phyloP scores from a whole-genome alignment of 23 red algal species.

The Gracilaria vermiculophylla region DNA sequence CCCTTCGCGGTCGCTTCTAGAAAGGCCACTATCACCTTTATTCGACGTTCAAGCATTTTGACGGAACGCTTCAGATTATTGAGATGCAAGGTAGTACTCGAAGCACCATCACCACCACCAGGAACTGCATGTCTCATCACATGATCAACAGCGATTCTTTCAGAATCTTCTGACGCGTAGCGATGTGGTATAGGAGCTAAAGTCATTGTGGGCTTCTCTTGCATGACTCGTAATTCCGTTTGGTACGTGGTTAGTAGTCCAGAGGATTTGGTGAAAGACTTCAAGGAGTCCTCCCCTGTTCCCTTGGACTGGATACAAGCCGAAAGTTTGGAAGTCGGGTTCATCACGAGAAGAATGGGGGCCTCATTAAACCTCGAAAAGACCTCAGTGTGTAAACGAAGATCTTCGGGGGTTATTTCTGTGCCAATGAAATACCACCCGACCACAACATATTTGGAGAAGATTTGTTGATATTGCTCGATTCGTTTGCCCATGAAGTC shows the following conservation, averaged over 20 bases:
- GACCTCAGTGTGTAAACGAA: conserved; percentile 43
- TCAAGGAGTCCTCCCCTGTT: neutral
- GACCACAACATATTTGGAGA: conserved; percentile 67
- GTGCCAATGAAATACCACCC: conserved; percentile 85
- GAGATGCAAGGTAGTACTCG: conserved; percentile 56
- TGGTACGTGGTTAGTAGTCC: conserved; percentile 45
- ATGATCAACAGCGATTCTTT: conserved; percentile 79
- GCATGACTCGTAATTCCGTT: conserved; percentile 38
- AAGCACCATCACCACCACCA: conserved; percentile 49
- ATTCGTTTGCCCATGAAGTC: conserved; percentile 66
- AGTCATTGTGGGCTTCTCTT: conserved; percentile 29
- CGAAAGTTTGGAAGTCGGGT: neutral
- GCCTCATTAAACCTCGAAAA: conserved; percentile 48
- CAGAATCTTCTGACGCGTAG: conserved; percentile 70
- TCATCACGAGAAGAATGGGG: conserved; percentile 49
- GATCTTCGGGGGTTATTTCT: conserved; percentile 39
- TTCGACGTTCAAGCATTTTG: conserved; percentile 56
- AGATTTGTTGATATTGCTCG: conserved; percentile 82
- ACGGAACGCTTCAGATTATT: conserved; percentile 48
- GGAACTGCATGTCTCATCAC: conserved; percentile 63
- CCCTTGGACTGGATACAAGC: neutral
- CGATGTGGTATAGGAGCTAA: conserved; percentile 57
- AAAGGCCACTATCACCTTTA: conserved; percentile 45
- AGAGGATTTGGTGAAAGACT: neutral
- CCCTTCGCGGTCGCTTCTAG: conserved; percentile 56